phyloP scores from a whole-genome alignment of 2,329 filamentous ascomycete genomes.

The Pseudocercospora macadamiae region DNA sequence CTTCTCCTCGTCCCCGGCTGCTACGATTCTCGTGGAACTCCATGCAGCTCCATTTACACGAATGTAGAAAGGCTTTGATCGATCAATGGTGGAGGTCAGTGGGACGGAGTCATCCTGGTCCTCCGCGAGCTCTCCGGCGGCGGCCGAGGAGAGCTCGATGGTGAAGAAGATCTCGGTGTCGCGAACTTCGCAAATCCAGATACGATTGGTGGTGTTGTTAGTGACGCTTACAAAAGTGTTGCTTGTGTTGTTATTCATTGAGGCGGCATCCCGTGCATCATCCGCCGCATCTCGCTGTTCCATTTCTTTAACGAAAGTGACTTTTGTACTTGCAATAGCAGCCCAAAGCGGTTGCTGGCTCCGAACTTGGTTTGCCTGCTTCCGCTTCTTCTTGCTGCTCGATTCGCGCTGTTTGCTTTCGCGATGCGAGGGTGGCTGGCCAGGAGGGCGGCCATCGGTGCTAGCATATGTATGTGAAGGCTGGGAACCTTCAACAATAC shows the following conservation, averaged over 20 bases:
- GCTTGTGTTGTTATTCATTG: slow-evolving; percentile 67
- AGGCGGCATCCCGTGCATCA: slow-evolving; percentile 73
- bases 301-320: slow-evolving; percentile 85
- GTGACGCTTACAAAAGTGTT: slow-evolving; percentile 69
- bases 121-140: slow-evolving; percentile 28
- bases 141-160: slow-evolving; percentile 39
- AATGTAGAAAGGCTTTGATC: slow-evolving; percentile 75
- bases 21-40: slow-evolving; percentile 74
- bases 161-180: slow-evolving; percentile 75
- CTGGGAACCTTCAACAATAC: slow-evolving; percentile 29
- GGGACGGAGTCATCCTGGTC: slow-evolving; percentile 45
- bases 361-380: slow-evolving; percentile 87
- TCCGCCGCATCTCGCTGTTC: slow-evolving; percentile 74
- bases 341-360: slow-evolving; percentile 93
- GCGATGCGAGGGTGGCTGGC: slow-evolving; percentile 54
- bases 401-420: slow-evolving; percentile 62
- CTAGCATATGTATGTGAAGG: slow-evolving; percentile 34
- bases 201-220: slow-evolving; percentile 56
- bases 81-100: slow-evolving; percentile 58
- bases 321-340: slow-evolving; percentile 91
- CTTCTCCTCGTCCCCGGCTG: slow-evolving; percentile 37
- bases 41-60: slow-evolving; percentile 77
- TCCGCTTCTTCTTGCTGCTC: slow-evolving; percentile 77
- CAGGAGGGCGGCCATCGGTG: slow-evolving; percentile 54
- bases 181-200: slow-evolving; percentile 81